Base-by-base conservation (phyloP, 1,284 basidiomycete species). In the Boletellus sp. region DNA sequence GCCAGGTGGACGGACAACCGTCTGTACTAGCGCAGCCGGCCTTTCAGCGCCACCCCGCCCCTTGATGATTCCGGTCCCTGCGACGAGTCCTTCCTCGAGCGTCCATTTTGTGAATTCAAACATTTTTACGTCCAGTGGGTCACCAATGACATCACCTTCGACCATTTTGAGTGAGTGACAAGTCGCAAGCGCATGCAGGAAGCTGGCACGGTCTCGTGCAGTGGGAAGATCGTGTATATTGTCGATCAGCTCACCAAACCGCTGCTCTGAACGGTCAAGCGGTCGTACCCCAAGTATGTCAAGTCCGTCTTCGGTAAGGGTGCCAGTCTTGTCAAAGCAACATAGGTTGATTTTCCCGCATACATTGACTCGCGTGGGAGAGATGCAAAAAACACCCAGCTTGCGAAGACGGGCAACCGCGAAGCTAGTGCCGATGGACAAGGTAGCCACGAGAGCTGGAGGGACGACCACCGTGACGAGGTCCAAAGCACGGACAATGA, bases 271-370 rank as follows among this genome's bases (percentile, higher is more conserved):
- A 39, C 87, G 82, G 54, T 94, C 91, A 35, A 92, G 77, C 1
- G 82, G 82, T 33, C 94, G 84, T 10, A 94, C 87, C 21, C 94
- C 94, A 36, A 99, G 85, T 36, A 99, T 94, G 61, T 99, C 96
- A 34, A 99, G 77, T 1, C 96, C 96, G 56, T 99, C 96, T 67
- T 98, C 96, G 0, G 96, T 99, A 14, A 99, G 77, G 1, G 96
- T 99, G 2, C 96, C 96, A 1, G 96, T 99, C 73, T 99, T 99
- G 76, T 99, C 96, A 61, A 99, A 99, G 68, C 94, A 98, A 59
- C 94, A 95, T 8, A 99, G 89, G 55, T 99, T 98, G 71, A 99
- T 78, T 70, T 97, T 96, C 25, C 96, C 96, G 3, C 86, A 93
- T 41, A 99, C 85, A 63, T 99, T 99, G 59, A 99, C 91, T 25